Conservation (phyloP, 192 early-diverging fungal genomes). For the Jimgerdemannia lactiflua region DNA sequence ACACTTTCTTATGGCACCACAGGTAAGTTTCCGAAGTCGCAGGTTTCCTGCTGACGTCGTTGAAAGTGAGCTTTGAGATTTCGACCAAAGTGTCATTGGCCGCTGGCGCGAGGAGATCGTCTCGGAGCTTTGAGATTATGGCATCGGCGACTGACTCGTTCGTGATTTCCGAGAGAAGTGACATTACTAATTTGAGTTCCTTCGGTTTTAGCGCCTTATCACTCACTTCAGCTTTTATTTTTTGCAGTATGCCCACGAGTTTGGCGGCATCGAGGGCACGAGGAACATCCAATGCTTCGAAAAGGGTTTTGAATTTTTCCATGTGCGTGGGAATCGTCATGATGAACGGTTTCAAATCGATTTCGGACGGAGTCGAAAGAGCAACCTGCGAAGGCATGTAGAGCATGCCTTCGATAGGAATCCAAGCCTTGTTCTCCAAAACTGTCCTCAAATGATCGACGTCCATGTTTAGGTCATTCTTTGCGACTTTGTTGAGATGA, state of each 20-base stretch:
- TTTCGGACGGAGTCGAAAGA: background rate
- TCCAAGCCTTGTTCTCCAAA: background rate
- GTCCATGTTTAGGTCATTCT: background rate
- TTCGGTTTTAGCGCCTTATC: background rate
- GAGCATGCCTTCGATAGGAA: background rate
- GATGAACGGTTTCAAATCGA: background rate
- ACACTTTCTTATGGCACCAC: constrained; percentile 5
- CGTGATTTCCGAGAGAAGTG: background rate
- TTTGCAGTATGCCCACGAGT: background rate
- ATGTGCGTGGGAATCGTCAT: background rate
- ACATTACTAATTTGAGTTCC: background rate
- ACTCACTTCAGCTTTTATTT: background rate
- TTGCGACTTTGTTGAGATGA: background rate
- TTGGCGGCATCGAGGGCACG: background rate
- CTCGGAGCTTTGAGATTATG: too few relatives aligned
- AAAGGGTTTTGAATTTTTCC: background rate
- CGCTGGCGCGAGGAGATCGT: constrained; percentile 4
- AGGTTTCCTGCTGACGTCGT: constrained; percentile 8
- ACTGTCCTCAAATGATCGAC: background rate
- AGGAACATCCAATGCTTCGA: background rate
- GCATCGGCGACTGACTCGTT: background rate
- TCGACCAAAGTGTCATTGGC: background rate
- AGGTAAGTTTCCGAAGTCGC: constrained; percentile 4
- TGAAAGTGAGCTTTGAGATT: constrained; percentile 13
- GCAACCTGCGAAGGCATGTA: background rate